Base-by-base conservation (phyloP, 108 stramenopile species). In the Conticribra weissflogii region DNA sequence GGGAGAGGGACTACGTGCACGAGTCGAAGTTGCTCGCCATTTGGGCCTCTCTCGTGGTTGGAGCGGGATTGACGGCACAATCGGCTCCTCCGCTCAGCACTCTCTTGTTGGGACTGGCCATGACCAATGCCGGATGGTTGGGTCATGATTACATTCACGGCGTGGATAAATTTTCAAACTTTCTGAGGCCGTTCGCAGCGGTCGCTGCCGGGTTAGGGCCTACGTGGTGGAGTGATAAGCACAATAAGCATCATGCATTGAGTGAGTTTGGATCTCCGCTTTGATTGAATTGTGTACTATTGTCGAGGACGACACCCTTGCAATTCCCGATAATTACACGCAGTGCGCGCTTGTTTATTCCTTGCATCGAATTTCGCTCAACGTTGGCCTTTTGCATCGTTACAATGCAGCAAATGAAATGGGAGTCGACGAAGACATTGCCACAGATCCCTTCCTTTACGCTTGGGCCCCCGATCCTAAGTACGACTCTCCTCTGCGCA, bases 121-220 rank as follows among this genome's bases (percentile, higher is more conserved):
- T 94, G 87, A 94, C 93, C 0, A 88, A 89, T 41, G 88, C 93
- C 29, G 96, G 96, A 14, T 97, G 94, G 94, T 72, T 97, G 34
- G 94, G 93, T 15, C 96, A 97, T 74, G 96, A 97, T 68, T 94
- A 93, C 71, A 86, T 94, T 63, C 96, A 97, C 73, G 96, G 96
- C 12, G 81, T 90, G 12, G 90, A 95, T 62, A 69, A 83, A 18
- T 90, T 88, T 72, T 48, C 82, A 57, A 57, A 78, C 31, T 36
- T 61, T 22, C 60, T 94, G 79, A 70, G 95, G 29, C 82, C 83
- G 45, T 93, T 91, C 73, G 85, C 81, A 22, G 85, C 85, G 33
- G 27, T 88, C 18, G 89, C 85, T 0, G 88, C 86, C 27, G 95
- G 95, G 36, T 75, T 96, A 50, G 77, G 79, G 44, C 83, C 92